Conservation (phyloP, 2,329 filamentous ascomycete species). For the Bimuria novae-zelandiae region DNA sequence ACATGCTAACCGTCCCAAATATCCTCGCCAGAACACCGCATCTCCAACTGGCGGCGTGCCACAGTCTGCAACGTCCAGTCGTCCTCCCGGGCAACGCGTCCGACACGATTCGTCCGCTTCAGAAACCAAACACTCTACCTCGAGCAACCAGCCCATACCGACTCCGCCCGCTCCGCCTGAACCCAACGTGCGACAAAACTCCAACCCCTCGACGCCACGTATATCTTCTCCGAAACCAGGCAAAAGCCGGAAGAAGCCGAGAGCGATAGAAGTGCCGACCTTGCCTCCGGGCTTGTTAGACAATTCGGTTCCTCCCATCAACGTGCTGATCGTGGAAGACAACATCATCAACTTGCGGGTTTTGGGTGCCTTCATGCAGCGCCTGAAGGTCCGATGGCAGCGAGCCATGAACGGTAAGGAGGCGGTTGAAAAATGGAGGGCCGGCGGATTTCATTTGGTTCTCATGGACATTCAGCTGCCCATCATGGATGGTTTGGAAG, state of each 20-base stretch:
- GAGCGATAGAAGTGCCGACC: conserved; percentile 38
- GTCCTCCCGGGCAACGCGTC: conserved; percentile 38
- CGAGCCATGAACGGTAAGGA: conserved; percentile 96
- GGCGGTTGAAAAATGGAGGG: conserved; percentile 90
- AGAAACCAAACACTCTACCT: conserved; percentile 49
- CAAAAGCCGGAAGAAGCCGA: conserved; percentile 54
- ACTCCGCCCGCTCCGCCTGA: conserved; percentile 56
- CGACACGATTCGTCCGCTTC: conserved; percentile 49
- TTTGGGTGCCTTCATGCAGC: conserved; percentile 92
- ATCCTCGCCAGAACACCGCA: conserved; percentile 74
- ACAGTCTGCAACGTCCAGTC: conserved; percentile 46
- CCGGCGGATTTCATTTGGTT: conserved; percentile 91
- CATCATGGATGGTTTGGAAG: conserved; percentile 93
- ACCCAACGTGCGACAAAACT: conserved; percentile 49
- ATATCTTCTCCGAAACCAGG: conserved; percentile 55
- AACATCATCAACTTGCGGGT: conserved; percentile 97
- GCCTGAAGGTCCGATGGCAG: conserved; percentile 93
- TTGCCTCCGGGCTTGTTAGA: conserved; percentile 69
- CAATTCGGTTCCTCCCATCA: conserved; percentile 88
- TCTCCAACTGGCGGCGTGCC: conserved; percentile 64
- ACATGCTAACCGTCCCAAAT: conserved; percentile 64
- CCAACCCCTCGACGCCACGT: conserved; percentile 55
- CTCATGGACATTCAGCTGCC: conserved; percentile 98
- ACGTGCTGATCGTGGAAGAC: conserved; percentile 96
- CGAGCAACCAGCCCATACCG: conserved; percentile 57